Evolutionary conservation across 2,329 filamentous ascomycete species (phyloP).

Genomic region (Knoxdaviesia proteae): DNA sequence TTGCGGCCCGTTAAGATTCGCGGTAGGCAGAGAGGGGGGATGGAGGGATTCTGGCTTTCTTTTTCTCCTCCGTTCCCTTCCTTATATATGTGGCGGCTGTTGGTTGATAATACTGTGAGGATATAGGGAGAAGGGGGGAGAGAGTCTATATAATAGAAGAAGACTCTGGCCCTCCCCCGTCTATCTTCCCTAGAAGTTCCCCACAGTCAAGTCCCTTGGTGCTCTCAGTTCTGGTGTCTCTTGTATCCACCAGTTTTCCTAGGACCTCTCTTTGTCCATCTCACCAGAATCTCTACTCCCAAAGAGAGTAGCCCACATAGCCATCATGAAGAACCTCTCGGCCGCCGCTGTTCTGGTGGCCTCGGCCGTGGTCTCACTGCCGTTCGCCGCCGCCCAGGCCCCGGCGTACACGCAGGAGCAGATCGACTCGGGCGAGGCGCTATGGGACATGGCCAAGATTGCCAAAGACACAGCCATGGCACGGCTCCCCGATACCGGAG

Average conservation of each 20-base stretch:
- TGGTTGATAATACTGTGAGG: too few species aligned
- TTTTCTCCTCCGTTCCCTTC: too few species aligned
- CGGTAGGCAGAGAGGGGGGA: too few species aligned
- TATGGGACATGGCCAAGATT: constrained; percentile 7
- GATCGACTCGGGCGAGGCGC: constrained; percentile 9
- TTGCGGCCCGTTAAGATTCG: too few species aligned
- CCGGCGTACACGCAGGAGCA: constrained; percentile 6
- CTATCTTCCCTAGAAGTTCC: too few species aligned
- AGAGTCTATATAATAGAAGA: too few species aligned
- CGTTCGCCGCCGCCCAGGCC: not conserved
- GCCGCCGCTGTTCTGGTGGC: not conserved
- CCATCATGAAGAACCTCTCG: constrained; percentile 1
- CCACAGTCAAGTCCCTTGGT: too few species aligned
- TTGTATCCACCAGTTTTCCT: not conserved
- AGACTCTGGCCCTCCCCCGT: too few species aligned
- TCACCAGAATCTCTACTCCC: too few species aligned
- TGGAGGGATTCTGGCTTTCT: too few species aligned
- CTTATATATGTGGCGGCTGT: too few species aligned
- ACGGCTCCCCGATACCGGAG: constrained; percentile 7
- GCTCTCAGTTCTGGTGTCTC: not conserved
- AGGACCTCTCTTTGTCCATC: not conserved
- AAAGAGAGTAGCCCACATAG: not conserved
- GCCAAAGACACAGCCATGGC: constrained; percentile 9
- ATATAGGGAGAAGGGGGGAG: too few species aligned
- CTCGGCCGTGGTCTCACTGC: not conserved